These are phyloP conservation scores for Pythium rishiriense DNA, from an alignment of 352 stramenopile species.

Conservation along the genomic window DNA sequence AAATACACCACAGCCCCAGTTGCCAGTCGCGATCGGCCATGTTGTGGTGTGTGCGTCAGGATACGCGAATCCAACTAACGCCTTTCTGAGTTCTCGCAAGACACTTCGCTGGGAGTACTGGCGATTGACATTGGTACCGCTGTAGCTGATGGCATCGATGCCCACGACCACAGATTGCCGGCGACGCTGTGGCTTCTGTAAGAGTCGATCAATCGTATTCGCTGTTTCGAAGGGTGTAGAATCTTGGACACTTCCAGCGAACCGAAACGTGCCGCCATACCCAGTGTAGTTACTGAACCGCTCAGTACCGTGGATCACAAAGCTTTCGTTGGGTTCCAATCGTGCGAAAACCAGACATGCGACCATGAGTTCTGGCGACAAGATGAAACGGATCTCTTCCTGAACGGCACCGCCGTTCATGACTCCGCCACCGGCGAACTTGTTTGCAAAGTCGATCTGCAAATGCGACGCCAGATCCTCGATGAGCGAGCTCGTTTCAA, in stretches of 20 bases:
- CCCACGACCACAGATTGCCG: conserved; percentile 66
- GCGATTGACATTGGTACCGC: conserved; percentile 32
- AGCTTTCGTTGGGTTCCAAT: conserved; percentile 65
- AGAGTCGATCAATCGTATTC: conserved; percentile 2
- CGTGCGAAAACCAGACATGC: conserved; percentile 64
- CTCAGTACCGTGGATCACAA: conserved; percentile 68
- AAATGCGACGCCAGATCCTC: conserved; percentile 64
- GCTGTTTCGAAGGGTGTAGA: conserved; percentile 15
- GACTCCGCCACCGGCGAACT: conserved; percentile 75
- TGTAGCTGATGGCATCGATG: conserved; percentile 75
- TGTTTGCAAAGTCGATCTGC: conserved; percentile 86
- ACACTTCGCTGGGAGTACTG: conserved; percentile 56
- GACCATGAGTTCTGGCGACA: conserved; percentile 72
- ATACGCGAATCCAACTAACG: conserved; percentile 62
- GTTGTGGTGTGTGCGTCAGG: conserved; percentile 15
- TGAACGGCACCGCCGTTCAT: conserved; percentile 72
- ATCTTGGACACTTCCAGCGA: conserved; percentile 43
- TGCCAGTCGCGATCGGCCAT: conserved; percentile 73
- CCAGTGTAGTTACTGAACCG: conserved; percentile 57
- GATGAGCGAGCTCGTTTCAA: conserved; percentile 51
- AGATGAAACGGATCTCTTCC: conserved; percentile 82
- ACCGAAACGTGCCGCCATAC: conserved; percentile 62
- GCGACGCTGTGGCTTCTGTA: conserved; percentile 10
- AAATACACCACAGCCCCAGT: conserved; percentile 86
- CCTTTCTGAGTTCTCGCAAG: conserved; percentile 69